Base-by-base conservation (phyloP, 2,329 filamentous ascomycete genomes). In the Leptographium radiaticola region DNA sequence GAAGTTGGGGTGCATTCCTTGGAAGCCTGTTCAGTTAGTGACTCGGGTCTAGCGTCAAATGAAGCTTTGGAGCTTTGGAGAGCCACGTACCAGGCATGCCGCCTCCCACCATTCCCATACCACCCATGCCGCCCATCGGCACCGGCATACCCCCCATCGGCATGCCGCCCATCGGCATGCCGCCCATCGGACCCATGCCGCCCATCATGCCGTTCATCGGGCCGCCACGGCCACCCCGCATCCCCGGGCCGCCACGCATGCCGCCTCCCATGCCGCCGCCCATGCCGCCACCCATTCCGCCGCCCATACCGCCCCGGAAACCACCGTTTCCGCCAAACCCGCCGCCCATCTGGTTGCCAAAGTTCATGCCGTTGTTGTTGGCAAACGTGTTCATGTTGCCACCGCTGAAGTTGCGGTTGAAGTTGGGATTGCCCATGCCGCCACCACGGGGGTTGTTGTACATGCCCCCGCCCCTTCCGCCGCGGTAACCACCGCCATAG, bases 1-100 rank as follows among this genome's bases (percentile, higher is more conserved):
- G 69, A 89, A 91, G 62, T 83, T 80, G 53, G 77, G 75, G 63
- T 80, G 80, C 71, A 84, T 82, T 56, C 75, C 80, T 69, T 82
- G 80, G 67, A 89, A 89, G 45, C 79, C 82, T 75, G 57, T 42
- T 8, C 15, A 33, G n/a, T 46, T 33, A 52, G 43, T 31, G 16
- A 4, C 25, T 16, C 7, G 15, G n/a, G 31, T 2, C 12, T 7
- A n/a, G 10, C 30, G 36, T 36, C 18, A 30, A 2, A 20, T 25
- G 25, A 25, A 25, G 25, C 25, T 36, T 36, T 10, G 16, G 10
- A 30, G 10, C 16, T 12, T 8, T 13, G 20, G 34, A 7, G 16
- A 13, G n/a, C 25, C 46, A 67, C 77, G 73, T 77, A 67, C 79
- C 77, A 60, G 75, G 77, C 79, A 82, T 83, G 38, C 72, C 75